These are phyloP conservation scores for Viola pubescens DNA, from an alignment of 441 rosid genomes.

Conservation along the genomic window DNA sequence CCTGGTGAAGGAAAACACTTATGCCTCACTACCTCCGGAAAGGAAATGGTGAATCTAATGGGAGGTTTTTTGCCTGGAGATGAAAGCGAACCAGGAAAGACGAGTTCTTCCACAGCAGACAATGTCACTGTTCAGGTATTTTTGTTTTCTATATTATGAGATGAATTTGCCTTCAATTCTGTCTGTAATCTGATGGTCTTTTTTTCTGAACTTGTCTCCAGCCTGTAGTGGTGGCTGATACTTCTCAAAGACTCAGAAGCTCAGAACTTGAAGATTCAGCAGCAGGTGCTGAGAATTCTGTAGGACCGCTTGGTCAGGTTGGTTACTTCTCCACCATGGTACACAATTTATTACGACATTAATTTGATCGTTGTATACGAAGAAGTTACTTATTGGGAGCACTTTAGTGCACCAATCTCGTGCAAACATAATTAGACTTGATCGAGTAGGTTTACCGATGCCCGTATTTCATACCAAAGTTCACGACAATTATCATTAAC, in stretches of 20 bases:
- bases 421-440: too few relatives aligned
- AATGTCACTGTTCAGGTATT: slow-evolving; percentile 37
- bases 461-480: too few relatives aligned
- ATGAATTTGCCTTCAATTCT: slow-evolving; percentile 10
- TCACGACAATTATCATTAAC: too few relatives aligned
- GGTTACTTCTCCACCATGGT: neutral
- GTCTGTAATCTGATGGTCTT: slow-evolving; percentile 5
- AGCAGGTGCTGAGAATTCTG: slow-evolving; percentile 29
- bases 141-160: neutral
- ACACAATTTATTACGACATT: neutral
- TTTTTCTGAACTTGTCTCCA: slow-evolving; percentile 9
- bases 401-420: too few relatives aligned
- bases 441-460: too few relatives aligned
- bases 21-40: slow-evolving; percentile 41
- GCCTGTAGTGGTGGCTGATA: slow-evolving; percentile 9
- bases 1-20: slow-evolving; percentile 42
- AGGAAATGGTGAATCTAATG: slow-evolving; percentile 29
- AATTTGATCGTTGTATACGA: neutral
- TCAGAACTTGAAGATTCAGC: slow-evolving; percentile 29
- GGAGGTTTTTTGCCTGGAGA: slow-evolving; percentile 21
- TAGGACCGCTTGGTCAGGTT: slow-evolving; percentile 58
- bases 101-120: slow-evolving; percentile 17
- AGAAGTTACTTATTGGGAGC: neutral
- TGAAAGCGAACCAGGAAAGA: slow-evolving; percentile 18
- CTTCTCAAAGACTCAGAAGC: slow-evolving; percentile 18